Base-by-base conservation (phyloP, 163 green algal genomes). In the Coccomyxa subellipsoidea region DNA sequence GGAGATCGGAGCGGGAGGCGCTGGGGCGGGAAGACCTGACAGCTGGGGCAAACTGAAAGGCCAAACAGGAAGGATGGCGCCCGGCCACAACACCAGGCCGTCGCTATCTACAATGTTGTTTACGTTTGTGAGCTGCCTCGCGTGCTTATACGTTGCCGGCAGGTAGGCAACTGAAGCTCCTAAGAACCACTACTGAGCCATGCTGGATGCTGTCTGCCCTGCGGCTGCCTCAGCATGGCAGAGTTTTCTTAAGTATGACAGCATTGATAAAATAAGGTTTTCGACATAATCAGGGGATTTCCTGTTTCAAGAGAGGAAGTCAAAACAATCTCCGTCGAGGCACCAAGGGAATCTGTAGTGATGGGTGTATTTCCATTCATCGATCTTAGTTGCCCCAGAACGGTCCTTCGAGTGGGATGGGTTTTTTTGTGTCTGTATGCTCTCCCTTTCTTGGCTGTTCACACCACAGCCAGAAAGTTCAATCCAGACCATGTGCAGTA, bases 101-200 rank as follows among this genome's bases (percentile, higher is more conserved):
- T 73, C 70, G 70, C 70, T 54, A 18, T 38, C 27, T 8, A 75
- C 15, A 36, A 40, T 85, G 38, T 3, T 85, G 27, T 37, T 88
- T 32, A 47, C 79, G 18, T 75, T 88, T 29, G 75, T 40, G 18
- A 85, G 78, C 78, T 88, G 70, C n/a, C 31, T 88, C 59, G 84
- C 84, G 15, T 88, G 84, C 31, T 21, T 88, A 1, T 88, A 88
- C 27, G 81, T 85, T 8, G 84, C 81, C 38, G 84, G 84, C 47
- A 87, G 84, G 84, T 83, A 27, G 39, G 36, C n/a, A 34, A 27
- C 21, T 18, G 29, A 12, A 18, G 29, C 66, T 36, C 66, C 12
- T 9, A 23, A 73, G 66, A n/a, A n/a, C 21, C 66, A 23, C 29
- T 35, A 3, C 12, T 34, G 29, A n/a, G 21, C 66, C 8, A 12